A percentile compares a stretch with the other conserved stretches of the same genome.
These are phyloP conservation scores for Chamaecrista fasciculata DNA, from an alignment of 306 rosid genomes.

Conservation along the genomic window DNA sequence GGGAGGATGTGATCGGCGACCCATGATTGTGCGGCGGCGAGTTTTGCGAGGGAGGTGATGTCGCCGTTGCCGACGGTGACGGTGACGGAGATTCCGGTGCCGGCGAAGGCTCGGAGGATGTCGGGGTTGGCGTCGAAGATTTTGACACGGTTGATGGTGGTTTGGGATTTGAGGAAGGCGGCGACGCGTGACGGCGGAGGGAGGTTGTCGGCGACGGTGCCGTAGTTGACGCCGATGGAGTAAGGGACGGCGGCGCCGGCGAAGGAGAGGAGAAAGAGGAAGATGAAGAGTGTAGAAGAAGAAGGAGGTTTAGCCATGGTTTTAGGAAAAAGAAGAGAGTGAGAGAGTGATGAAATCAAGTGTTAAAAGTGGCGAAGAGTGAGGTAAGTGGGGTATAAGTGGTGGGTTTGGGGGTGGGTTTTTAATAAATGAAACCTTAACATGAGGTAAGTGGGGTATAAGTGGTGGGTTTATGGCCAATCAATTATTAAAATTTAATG, in stretches of 20 bases:
- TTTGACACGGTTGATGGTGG: conserved; percentile 67
- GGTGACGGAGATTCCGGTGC: conserved; percentile 59
- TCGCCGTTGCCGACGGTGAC: conserved; percentile 61
- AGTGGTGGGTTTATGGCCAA: no score
- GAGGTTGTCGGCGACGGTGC: conserved; percentile 79
- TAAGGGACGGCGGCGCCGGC: conserved; percentile 24
- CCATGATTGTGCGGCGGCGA: conserved; percentile 65
- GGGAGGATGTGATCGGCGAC: conserved; percentile 57
- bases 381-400: neutral
- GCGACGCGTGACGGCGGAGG: conserved; percentile 65
- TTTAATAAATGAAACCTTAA: no score
- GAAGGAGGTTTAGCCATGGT: conserved; percentile 38
- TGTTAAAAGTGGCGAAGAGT: neutral
- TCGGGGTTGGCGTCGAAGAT: conserved; percentile 70
- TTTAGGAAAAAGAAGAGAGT: neutral
- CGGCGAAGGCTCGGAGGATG: conserved; percentile 64
- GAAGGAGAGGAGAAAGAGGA: neutral
- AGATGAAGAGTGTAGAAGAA: neutral
- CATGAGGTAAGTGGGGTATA: no score
- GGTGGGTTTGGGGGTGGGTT: no score
- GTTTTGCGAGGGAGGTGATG: conserved; percentile 57
- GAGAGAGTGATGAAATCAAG: no score
- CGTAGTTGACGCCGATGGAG: conserved; percentile 81
- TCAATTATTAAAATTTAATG: no score
- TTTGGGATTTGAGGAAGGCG: conserved; percentile 65